Evolutionary conservation across 176 grass and related monocot species (phyloP).

Genomic region (Typha latifolia): DNA sequence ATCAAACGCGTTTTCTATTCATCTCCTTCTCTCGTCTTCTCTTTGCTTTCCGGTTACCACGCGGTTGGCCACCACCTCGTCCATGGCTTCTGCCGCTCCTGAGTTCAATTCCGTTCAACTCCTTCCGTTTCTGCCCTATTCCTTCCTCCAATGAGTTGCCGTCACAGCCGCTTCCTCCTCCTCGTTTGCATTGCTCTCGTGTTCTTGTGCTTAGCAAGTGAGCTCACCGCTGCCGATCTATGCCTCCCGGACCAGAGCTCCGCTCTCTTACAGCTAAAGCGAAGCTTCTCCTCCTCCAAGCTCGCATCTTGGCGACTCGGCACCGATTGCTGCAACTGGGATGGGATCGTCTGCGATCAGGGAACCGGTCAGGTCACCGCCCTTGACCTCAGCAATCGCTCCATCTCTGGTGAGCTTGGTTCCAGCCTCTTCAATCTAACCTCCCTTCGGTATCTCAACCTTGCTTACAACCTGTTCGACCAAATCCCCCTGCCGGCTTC

Average conservation of each 20-base stretch:
- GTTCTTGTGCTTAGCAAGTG: not conserved
- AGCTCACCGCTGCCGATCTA: not conserved
- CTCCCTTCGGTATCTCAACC: constrained; percentile 23
- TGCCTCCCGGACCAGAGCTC: constrained; percentile 29
- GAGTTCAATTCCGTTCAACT: not conserved
- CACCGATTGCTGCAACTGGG: constrained; percentile 42
- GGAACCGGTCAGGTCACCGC: constrained; percentile 16
- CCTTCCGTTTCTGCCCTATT: not conserved
- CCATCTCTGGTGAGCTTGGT: constrained; percentile 14
- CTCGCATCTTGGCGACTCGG: constrained; percentile 17
- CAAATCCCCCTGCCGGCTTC: constrained; percentile 12
- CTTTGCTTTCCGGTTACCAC: not conserved
- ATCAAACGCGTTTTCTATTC: no score
- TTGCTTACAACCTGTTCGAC: constrained; percentile 30
- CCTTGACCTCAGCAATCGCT: constrained; percentile 23
- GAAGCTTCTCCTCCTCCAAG: constrained; percentile 13
- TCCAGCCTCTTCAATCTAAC: constrained; percentile 30
- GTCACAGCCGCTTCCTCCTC: not conserved
- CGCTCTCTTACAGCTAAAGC: constrained; percentile 29
- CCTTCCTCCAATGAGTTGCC: constrained; percentile 8
- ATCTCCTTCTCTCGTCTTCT: constrained; percentile 2
- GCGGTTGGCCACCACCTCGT: not conserved
- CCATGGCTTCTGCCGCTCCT: constrained; percentile 6
- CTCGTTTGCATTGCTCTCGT: not conserved
- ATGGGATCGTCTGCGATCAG: constrained; percentile 23